Evolutionary conservation across 140 eudicot genomes (phyloP), one percentile per base, ranked within the genome.

Genomic region (Erigeron philadelphicus): DNA sequence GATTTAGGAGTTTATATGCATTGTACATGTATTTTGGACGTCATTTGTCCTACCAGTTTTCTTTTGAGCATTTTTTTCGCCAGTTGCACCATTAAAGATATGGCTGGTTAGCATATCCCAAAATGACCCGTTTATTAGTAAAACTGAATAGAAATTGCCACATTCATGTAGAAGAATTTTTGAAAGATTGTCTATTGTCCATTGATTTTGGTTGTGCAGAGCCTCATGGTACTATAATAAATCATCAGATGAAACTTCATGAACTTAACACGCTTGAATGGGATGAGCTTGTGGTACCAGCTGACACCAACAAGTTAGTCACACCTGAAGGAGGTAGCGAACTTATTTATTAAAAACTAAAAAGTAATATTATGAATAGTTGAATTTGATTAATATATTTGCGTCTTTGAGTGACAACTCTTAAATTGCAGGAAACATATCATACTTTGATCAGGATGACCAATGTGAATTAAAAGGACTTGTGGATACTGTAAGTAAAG

Each of bases 241-340:
- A 76, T 75, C 88, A 93, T 80, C 84, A 83, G 72, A 78, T 79
- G 84, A 84, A 78, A 78, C 90, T 93, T 70, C 98, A 78, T 70
- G 98, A 89, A 84, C 79, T 93, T 44, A 93, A 93, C 80, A 89
- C 95, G n/a, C 95, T 89, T 66, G 98, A 86, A 17, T 93, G 98
- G 98, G 96, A 93, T 71, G 96, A 93, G 65, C 98, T 93, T 73
- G 78, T 93, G 69, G 81, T 73, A 74, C 84, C 85, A 18, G 81
- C 74, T 76, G 95, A 79, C 75, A 61, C 82, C 66, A 78, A 76
- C 68, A 80, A 76, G 55, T 61, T 47, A 70, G 75, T 40, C 59
- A 31, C 76, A n/a, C 71, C 79, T 12, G 82, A 77, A 66, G 77
- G 71, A 84, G 96, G 96, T 86, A 74, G n/a, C 49, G 8, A 61